Evolutionary conservation across 176 grass and related monocot species (phyloP), one percentile per base, ranked within the genome.

Genomic region (Olyra latifolia): DNA sequence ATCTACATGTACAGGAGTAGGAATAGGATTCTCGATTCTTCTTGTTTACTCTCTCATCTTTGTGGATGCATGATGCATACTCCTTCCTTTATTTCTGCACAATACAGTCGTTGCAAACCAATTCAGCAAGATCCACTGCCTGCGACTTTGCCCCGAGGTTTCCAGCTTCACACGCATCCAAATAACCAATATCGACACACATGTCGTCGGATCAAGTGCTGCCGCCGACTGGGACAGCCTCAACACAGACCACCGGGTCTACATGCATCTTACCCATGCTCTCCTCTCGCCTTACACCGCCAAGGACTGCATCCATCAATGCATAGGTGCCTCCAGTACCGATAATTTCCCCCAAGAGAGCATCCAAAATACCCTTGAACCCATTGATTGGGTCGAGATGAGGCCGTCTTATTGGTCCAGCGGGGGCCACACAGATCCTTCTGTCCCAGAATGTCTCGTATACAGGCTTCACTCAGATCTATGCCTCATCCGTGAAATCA

Each of bases 381-480:
- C 76, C 3, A 53, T 58, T 5, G 83, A 89, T 59, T 12, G 11
- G 16, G 52, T 77, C 3, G 82, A 80, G 1, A 25, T 6, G 62
- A 82, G 29, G 16, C 82, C 64, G 4, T 93, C 87, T 49, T 91
- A 91, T 75, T 94, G 92, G 92, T 94, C 92, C 53, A 91, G 88
- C 30, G 71, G 80, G 5, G 92, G 89, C 8, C 64, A 91, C 28
- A 62, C 7, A n/a, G 70, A 87, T 68, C 82, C 79, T 58, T 14
- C 15, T 23, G 42, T 89, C 6, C 80, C 70, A 10, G 92, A 91
- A 62, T 88, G 25, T 77, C 67, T 94, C 47, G 49, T 85, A 17
- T 91, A 91, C 66, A 49, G 7, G 4, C 81, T 94, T 52, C 42
- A 57, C 4, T 74, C 65, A 20, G 69, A 84, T 74, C 62, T 94